A percentile compares a stretch with the other conserved stretches of the same genome.
Conservation (phyloP, 75 land plant genomes). For the Gnetum montanum region DNA sequence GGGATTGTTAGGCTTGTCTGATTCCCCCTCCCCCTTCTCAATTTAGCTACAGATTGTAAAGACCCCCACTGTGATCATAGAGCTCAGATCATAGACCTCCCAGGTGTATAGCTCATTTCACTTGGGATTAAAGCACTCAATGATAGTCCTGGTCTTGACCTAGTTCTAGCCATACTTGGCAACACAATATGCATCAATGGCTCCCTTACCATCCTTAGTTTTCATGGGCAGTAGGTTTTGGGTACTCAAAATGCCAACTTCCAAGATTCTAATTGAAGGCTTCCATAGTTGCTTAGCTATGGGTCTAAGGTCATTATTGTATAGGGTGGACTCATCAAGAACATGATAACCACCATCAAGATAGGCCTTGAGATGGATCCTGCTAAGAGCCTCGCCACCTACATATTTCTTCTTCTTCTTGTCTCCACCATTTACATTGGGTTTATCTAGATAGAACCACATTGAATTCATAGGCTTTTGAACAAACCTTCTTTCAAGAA, state of each 20-base stretch:
- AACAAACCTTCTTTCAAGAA: conserved; percentile 65
- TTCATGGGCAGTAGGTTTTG: conserved; percentile 48
- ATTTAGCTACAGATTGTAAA: no score
- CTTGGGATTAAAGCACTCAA: conserved; percentile 39
- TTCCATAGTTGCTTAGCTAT: conserved; percentile 72
- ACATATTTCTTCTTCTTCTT: conserved; percentile 6
- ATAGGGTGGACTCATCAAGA: conserved; percentile 59
- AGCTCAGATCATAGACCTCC: conserved; percentile 76
- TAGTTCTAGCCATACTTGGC: conserved; percentile 78
- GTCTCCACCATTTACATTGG: conserved; percentile 9
- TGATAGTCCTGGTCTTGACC: conserved; percentile 63
- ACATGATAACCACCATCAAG: conserved; percentile 85
- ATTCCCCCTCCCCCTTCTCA: no score
- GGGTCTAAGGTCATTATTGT: conserved; percentile 46
- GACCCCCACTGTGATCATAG: conserved; percentile 65
- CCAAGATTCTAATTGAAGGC: conserved; percentile 52
- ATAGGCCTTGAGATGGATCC: conserved; percentile 50
- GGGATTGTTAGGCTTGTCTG: no score
- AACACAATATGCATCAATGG: conserved; percentile 61
- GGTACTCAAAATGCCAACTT: conserved; percentile 60
- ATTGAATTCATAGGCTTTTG: conserved; percentile 48
- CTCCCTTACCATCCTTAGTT: conserved; percentile 40
- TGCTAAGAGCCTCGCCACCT: conserved; percentile 9
- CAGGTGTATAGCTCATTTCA: conserved; percentile 90
- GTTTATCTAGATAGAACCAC: conserved; percentile 38